These are phyloP conservation scores for Tolypocladium inflatum DNA, from an alignment of 2,329 filamentous ascomycete genomes.

Conservation along the genomic window DNA sequence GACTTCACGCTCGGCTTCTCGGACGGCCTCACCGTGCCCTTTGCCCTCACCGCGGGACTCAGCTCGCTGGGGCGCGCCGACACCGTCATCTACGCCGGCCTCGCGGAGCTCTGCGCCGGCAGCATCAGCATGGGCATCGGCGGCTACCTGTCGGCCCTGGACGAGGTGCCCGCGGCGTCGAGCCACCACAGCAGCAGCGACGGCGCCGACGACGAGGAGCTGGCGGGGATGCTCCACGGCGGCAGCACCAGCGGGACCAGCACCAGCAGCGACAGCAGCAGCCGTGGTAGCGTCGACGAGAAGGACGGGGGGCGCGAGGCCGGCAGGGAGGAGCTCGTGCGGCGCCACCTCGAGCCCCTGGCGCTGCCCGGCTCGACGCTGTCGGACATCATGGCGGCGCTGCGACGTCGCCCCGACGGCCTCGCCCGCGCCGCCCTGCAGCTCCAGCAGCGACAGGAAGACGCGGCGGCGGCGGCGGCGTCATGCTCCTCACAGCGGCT, in stretches of 20 bases:
- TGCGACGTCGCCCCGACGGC: slow-evolving; percentile 20
- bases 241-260: not conserved
- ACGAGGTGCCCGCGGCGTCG: slow-evolving; percentile 11
- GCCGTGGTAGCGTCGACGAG: slow-evolving; percentile 6
- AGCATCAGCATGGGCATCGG: slow-evolving; percentile 68
- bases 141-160: slow-evolving; percentile 54
- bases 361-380: slow-evolving; percentile 13
- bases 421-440: slow-evolving; percentile 12
- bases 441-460: slow-evolving; percentile 5
- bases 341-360: slow-evolving; percentile 22
- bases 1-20: slow-evolving; percentile 66
- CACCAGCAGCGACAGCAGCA: slow-evolving; percentile 3
- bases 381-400: slow-evolving; percentile 12
- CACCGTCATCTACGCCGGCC: slow-evolving; percentile 56
- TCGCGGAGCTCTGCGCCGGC: slow-evolving; percentile 62
- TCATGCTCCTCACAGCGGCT: slow-evolving; percentile 9
- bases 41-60: slow-evolving; percentile 63
- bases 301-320: slow-evolving; percentile 1
- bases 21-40: slow-evolving; percentile 66
- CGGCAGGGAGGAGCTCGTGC: slow-evolving; percentile 14
- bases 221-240: slow-evolving; percentile 14
- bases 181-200: not conserved
- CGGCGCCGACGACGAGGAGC: slow-evolving; percentile 12
- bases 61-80: slow-evolving; percentile 49
- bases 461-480: not conserved